Base-by-base conservation (phyloP, 139 green algal species). In the Chlorella sp. region DNA sequence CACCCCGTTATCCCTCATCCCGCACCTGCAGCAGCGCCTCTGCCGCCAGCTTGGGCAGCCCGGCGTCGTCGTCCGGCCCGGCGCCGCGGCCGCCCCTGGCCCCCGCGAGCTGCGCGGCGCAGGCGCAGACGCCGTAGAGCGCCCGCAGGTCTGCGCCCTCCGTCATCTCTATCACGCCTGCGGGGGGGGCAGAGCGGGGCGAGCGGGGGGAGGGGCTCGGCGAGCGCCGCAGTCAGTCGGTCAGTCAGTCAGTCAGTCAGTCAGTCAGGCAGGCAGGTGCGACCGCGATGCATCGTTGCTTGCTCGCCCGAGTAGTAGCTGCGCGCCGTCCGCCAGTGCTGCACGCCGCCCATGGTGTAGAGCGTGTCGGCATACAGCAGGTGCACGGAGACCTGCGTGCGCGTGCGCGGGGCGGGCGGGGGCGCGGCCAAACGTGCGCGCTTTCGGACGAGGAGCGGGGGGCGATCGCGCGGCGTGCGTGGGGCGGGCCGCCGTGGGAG, bases 341-440 rank as follows among this genome's bases (percentile, higher is more conserved):
- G 19, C 0, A 74, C 8, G 9, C 83, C 84, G 1, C 91, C 90
- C 2, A 94, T 40, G 8, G 90, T 94, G 79, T 91, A 93, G 68
- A 97, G 82, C 31, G 89, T 66, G 76, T 97, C 93, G 9, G 89
- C 93, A 40, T 90, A 91, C 42, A 84, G 80, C 23, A 95, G 69
- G 72, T 90, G 77, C 41, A n/a, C n/a, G n/a, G n/a, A n/a, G n/a
- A n/a, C n/a, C n/a, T n/a, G n/a, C n/a, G n/a, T n/a, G n/a, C n/a
- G n/a, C n/a, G n/a, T n/a, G n/a, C n/a, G n/a, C n/a, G n/a, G n/a
- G n/a, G n/a, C n/a, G n/a, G n/a, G n/a, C n/a, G n/a, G n/a, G n/a
- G n/a, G n/a, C n/a, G n/a, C n/a, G n/a, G n/a, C n/a, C n/a, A n/a
- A n/a, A n/a, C n/a, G n/a, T n/a, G n/a, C n/a, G n/a, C n/a, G n/a